Percentiles rank a stretch among this genome's conserved stretches.
phyloP scores from a whole-genome alignment of 352 stramenopile species.

The Pythium rhizo-oryzae region DNA sequence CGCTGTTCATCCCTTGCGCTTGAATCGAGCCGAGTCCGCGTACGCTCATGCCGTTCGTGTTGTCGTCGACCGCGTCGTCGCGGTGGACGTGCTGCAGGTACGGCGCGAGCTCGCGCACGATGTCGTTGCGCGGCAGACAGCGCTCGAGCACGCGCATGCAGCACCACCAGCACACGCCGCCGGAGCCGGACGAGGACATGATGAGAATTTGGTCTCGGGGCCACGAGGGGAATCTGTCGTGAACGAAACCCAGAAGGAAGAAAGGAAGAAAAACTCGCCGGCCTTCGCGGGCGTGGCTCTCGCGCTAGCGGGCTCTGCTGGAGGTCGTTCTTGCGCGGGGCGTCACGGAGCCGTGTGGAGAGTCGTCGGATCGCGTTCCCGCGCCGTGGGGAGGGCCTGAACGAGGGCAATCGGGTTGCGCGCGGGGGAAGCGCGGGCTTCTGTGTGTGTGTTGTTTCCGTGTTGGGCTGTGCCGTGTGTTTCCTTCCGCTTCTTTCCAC shows the following conservation, averaged over 20 bases:
- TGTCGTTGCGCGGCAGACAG: constrained; percentile 86
- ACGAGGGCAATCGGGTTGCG: background rate
- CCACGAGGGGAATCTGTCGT: background rate
- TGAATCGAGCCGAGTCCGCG: constrained; percentile 5
- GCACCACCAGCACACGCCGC: constrained; percentile 85
- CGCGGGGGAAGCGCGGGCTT: background rate
- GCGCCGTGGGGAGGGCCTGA: background rate
- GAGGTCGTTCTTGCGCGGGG: constrained; percentile 4
- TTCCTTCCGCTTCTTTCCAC: constrained; percentile 15
- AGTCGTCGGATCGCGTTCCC: background rate
- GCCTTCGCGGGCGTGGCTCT: background rate
- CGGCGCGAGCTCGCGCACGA: constrained; percentile 82
- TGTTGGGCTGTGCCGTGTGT: background rate
- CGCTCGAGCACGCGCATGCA: constrained; percentile 89
- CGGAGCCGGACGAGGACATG: constrained; percentile 23
- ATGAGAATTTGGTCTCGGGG: background rate
- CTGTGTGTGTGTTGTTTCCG: background rate
- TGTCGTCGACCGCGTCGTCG: constrained; percentile 66
- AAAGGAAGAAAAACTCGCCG: background rate
- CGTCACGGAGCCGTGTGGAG: background rate
- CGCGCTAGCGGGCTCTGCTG: background rate
- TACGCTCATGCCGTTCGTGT: constrained; percentile 6
- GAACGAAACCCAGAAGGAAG: background rate
- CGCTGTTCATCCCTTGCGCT: background rate
- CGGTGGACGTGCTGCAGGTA: constrained; percentile 86